Percentiles rank a stretch among this genome's conserved stretches.
phyloP scores from a whole-genome alignment of 2,329 filamentous ascomycete species.

The Xylariaceae sp. region DNA sequence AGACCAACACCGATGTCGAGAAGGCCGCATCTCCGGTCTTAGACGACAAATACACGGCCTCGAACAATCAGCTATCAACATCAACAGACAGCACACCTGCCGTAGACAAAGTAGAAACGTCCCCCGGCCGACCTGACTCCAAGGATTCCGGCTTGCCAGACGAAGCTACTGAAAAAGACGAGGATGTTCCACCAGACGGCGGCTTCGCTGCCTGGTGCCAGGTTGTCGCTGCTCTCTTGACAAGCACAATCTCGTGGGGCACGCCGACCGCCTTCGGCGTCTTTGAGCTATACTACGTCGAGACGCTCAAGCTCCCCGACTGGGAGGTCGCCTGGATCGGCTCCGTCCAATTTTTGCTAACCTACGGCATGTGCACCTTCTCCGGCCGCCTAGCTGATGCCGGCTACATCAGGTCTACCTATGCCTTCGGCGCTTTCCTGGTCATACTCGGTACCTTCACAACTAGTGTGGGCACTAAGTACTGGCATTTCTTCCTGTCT shows the following conservation, averaged over 20 bases:
- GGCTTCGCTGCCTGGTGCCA: conserved; percentile 48
- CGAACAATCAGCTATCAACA: no score
- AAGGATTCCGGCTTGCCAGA: no score
- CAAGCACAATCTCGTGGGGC: conserved; percentile 50
- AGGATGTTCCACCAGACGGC: conserved; percentile 44
- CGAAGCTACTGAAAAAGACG: no score
- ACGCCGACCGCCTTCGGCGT: conserved; percentile 47
- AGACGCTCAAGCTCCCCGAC: conserved; percentile 31
- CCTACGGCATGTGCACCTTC: not conserved
- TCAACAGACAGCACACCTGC: no score
- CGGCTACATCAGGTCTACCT: conserved; percentile 31
- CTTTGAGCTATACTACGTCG: conserved; percentile 42
- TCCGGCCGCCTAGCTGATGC: conserved; percentile 10
- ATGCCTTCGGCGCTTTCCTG: conserved; percentile 5
- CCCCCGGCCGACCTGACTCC: no score
- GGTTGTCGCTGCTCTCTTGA: conserved; percentile 41
- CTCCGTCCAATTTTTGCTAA: conserved; percentile 36
- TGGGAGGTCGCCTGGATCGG: conserved; percentile 44
- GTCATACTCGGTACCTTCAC: conserved; percentile 47
- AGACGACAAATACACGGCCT: no score
- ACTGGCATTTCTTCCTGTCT: conserved; percentile 38
- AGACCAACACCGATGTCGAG: no score
- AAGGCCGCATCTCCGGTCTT: no score
- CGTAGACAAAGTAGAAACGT: no score
- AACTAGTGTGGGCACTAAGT: conserved; percentile 45